phyloP scores from a whole-genome alignment of 768 basidiomycete genomes.

The Hygrophorus pudorinus region DNA sequence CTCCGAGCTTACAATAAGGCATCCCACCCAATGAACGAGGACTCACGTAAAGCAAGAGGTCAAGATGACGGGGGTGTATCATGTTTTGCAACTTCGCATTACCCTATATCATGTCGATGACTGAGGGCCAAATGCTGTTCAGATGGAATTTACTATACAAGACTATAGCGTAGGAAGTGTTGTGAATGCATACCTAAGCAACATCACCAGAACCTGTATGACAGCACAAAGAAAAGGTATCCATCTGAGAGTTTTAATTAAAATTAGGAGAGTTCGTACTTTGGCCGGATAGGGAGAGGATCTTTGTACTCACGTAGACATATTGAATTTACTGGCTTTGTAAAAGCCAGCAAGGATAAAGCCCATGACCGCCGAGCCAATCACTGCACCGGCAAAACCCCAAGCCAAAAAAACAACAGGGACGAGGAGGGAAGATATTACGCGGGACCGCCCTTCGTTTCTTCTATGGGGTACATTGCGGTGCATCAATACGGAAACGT shows the following conservation, averaged over 20 bases:
- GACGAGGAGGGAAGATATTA: constrained; percentile 37
- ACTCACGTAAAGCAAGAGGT: too few relatives aligned
- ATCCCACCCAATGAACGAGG: too few relatives aligned
- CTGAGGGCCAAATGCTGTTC: constrained; percentile 8
- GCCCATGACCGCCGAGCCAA: constrained; percentile 37
- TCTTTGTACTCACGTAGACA: constrained; percentile 36
- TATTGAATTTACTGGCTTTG: constrained; percentile 33
- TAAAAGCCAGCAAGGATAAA: constrained; percentile 36
- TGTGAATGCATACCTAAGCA: constrained; percentile 24
- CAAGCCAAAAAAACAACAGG: constrained; percentile 30
- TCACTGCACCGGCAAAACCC: constrained; percentile 34
- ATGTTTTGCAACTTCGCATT: background rate
- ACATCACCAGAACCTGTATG: constrained; percentile 31
- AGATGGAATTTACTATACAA: background rate
- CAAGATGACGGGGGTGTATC: too few relatives aligned
- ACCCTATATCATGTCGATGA: constrained; percentile 11
- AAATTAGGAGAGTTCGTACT: background rate
- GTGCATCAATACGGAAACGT: background rate
- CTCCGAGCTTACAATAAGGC: too few relatives aligned
- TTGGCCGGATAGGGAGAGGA: background rate
- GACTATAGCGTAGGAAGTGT: too few relatives aligned
- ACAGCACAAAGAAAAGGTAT: constrained; percentile 36
- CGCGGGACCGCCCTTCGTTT: constrained; percentile 34
- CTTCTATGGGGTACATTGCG: constrained; percentile 12
- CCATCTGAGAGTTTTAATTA: constrained; percentile 22